These are phyloP conservation scores for Penicillium crustosum DNA, from an alignment of 2,329 filamentous ascomycete species.

Conservation along the genomic window DNA sequence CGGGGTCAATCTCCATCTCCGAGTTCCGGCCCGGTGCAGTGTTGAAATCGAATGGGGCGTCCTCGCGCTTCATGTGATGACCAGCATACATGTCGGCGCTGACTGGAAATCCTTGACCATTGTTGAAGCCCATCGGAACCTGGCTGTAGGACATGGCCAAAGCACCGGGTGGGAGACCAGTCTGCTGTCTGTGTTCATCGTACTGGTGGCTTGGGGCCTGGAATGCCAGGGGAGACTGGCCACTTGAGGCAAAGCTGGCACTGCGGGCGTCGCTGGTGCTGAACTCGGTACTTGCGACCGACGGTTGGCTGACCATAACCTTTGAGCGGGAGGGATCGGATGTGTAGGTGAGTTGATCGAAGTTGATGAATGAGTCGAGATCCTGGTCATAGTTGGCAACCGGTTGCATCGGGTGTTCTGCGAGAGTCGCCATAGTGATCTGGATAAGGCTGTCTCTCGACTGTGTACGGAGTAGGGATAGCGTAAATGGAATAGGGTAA, in stretches of 20 bases:
- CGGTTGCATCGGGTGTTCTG: constrained; percentile 35
- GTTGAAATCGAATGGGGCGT: constrained; percentile 65
- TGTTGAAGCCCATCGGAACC: constrained; percentile 42
- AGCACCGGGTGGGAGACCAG: constrained; percentile 82
- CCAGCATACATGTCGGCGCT: constrained; percentile 61
- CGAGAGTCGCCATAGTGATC: constrained; percentile 36
- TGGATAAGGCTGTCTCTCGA: background rate
- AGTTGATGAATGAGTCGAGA: constrained; percentile 49
- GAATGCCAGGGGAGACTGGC: constrained; percentile 57
- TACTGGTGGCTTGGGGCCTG: constrained; percentile 91
- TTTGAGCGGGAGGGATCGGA: constrained; percentile 39
- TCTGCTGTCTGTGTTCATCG: constrained; percentile 92
- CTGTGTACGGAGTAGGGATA: background rate
- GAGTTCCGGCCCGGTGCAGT: constrained; percentile 59
- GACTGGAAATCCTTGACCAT: constrained; percentile 47
- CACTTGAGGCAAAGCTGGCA: constrained; percentile 37
- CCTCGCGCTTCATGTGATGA: constrained; percentile 37
- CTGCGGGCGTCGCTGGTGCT: constrained; percentile 32
- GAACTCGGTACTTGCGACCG: constrained; percentile 39
- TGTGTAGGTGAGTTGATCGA: constrained; percentile 46
- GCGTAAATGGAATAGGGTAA: background rate
- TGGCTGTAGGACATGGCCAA: constrained; percentile 76
- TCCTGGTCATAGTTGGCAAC: constrained; percentile 45
- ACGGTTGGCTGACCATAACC: constrained; percentile 38
- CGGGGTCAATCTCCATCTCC: constrained; percentile 68